Conservation (phyloP, 2,329 filamentous ascomycete species). For the Fusarium continuum region DNA sequence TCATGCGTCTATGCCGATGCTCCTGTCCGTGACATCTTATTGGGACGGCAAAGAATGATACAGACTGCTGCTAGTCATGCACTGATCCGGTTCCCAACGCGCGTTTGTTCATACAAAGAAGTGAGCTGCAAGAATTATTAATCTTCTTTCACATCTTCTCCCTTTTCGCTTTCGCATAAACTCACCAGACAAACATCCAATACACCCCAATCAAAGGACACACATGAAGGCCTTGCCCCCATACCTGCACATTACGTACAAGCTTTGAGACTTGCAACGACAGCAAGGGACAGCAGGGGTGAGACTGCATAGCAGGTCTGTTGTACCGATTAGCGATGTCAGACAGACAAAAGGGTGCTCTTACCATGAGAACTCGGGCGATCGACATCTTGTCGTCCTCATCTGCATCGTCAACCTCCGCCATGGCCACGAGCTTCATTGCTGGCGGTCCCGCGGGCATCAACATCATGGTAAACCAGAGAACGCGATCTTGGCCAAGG, state of each 20-base stretch:
- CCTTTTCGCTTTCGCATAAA: too few relatives aligned
- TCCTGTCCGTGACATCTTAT: too few relatives aligned
- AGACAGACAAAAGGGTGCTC: rapidly evolving
- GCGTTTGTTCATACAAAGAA: too few relatives aligned
- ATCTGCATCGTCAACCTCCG: constrained; percentile 24
- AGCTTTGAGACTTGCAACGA: constrained; percentile 27
- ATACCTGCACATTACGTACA: constrained; percentile 11
- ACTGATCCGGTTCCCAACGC: too few relatives aligned
- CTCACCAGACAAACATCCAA: too few relatives aligned
- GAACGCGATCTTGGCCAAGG: constrained; percentile 16
- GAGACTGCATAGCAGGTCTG: constrained; percentile 26
- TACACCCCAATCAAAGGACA: neutral
- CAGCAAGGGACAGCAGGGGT: constrained; percentile 21
- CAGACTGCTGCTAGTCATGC: too few relatives aligned
- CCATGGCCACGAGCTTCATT: constrained; percentile 30
- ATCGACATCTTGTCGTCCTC: constrained; percentile 32
- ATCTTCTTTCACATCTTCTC: neutral
- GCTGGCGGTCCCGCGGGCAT: constrained; percentile 24
- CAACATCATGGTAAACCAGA: constrained; percentile 30
- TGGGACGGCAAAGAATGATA: too few relatives aligned
- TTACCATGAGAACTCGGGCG: constrained; percentile 24
- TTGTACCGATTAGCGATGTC: neutral
- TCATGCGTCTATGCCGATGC: too few relatives aligned
- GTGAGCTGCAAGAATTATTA: too few relatives aligned
- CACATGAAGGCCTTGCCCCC: neutral